These are phyloP conservation scores for Claviceps capensis DNA, from an alignment of 2,329 filamentous ascomycete genomes.

Conservation along the genomic window DNA sequence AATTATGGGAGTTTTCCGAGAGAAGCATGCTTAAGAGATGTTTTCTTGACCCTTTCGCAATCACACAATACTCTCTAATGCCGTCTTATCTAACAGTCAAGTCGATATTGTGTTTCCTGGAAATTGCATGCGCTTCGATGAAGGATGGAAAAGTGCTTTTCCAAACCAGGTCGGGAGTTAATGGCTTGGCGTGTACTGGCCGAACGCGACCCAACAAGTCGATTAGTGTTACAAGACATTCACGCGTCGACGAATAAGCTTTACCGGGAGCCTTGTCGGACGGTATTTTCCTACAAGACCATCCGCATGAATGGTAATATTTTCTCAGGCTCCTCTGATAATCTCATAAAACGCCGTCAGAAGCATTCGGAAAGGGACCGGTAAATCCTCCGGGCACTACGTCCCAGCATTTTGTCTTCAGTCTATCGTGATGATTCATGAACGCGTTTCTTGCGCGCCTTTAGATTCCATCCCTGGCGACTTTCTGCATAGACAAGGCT, in stretches of 20 bases:
- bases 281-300: not conserved
- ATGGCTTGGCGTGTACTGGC: not conserved
- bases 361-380: not conserved
- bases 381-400: not conserved
- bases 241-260: not conserved
- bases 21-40: not conserved
- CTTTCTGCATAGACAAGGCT: not conserved
- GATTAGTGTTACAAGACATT: not conserved
- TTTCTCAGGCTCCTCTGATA: not conserved
- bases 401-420: not conserved
- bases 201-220: not conserved
- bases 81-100: not conserved
- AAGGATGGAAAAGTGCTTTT: not conserved
- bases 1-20: not conserved
- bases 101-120: not conserved
- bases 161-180: too few relatives aligned
- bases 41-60: not conserved
- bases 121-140: not conserved
- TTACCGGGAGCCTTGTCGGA: not conserved
- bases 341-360: not conserved
- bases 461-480: not conserved
- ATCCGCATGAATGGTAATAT: not conserved
- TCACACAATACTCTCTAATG: not conserved
- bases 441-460: not conserved
- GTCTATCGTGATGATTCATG: not conserved